Conservation (phyloP, 2,329 filamentous ascomycete genomes). For the Aspergillus flavus region DNA sequence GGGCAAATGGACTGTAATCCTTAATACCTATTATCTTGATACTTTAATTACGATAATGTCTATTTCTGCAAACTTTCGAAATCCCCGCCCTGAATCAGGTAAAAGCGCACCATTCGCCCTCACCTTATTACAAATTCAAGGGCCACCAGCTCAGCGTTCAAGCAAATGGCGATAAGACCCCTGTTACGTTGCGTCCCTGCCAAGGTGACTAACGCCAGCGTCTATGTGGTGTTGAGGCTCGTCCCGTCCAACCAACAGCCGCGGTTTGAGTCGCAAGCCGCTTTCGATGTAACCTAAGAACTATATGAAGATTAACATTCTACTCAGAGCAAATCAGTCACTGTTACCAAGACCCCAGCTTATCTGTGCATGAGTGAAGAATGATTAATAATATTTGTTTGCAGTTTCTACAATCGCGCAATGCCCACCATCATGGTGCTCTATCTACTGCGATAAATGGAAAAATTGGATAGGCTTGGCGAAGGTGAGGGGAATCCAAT, state of each 20-base stretch:
- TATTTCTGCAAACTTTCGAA: background rate
- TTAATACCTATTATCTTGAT: no score
- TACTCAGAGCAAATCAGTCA: background rate
- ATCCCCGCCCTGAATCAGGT: background rate
- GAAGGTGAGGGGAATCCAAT: background rate
- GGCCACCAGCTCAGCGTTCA: background rate
- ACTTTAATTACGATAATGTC: background rate
- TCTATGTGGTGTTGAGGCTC: background rate
- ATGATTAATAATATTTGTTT: background rate
- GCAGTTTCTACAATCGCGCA: background rate
- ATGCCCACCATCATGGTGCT: background rate
- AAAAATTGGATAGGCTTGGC: background rate
- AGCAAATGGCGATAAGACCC: background rate
- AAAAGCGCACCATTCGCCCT: background rate
- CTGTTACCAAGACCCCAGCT: background rate
- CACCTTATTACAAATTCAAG: background rate
- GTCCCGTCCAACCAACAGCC: background rate
- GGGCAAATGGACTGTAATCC: background rate
- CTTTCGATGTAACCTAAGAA: conserved; percentile 6
- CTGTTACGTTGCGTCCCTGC: background rate
- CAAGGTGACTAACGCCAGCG: background rate
- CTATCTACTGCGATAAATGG: background rate
- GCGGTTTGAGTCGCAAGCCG: background rate
- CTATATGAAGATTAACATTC: background rate
- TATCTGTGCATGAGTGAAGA: background rate